phyloP scores from a whole-genome alignment of 352 stramenopile species.

The Pythium apleroticum region DNA sequence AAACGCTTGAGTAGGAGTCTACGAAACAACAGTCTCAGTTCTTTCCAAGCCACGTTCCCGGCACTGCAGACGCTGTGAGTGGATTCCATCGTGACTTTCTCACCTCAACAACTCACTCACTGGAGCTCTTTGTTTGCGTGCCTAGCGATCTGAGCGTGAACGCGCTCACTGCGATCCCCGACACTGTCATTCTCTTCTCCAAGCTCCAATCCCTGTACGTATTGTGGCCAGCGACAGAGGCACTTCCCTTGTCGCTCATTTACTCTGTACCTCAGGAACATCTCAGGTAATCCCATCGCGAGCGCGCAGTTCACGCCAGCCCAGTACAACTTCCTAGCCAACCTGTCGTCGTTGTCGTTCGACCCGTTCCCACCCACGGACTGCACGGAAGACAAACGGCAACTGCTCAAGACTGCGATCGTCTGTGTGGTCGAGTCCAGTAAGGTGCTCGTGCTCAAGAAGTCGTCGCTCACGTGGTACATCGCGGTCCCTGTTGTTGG shows the following conservation, averaged over 20 bases:
- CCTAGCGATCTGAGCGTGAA: constrained; percentile 22
- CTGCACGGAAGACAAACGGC: constrained; percentile 1
- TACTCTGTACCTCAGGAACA: no score
- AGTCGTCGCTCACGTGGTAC: constrained; percentile 19
- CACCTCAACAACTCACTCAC: no score
- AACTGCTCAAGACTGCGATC: not conserved
- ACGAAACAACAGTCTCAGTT: not conserved
- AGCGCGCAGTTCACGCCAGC: not conserved
- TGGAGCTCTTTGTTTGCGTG: not conserved
- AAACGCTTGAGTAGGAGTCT: constrained; percentile 5
- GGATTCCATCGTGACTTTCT: no score
- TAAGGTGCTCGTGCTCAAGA: not conserved
- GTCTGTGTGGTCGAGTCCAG: constrained; percentile 15
- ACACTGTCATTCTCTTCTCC: constrained; percentile 1
- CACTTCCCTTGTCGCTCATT: no score
- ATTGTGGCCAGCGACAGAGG: no score
- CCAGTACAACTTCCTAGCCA: constrained; percentile 10
- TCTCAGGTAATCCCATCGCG: constrained; percentile 8
- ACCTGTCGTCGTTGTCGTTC: constrained; percentile 4
- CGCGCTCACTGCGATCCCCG: constrained; percentile 10
- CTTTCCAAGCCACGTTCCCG: constrained; percentile 8
- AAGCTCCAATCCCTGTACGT: constrained; percentile 23
- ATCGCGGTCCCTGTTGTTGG: not conserved
- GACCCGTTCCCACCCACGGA: not conserved
- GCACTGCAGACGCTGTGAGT: constrained; percentile 14